phyloP scores from a whole-genome alignment of 306 rosid species.

The Acmispon strigosus region DNA sequence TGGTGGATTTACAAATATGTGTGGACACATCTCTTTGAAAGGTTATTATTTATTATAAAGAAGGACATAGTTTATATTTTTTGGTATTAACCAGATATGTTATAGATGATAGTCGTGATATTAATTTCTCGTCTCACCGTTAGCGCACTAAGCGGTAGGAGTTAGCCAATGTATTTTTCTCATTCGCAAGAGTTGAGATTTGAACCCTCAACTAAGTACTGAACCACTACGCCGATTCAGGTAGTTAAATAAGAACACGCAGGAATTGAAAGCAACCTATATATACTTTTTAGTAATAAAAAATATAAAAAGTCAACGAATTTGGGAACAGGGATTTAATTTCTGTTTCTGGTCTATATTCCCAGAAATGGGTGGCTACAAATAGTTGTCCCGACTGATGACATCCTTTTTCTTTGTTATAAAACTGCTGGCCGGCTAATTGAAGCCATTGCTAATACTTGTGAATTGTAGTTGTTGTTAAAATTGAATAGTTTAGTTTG shows the following conservation, averaged over 20 bases:
- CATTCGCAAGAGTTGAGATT: too few relatives aligned
- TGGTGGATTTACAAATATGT: not conserved
- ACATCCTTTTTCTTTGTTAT: not conserved
- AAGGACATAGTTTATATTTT: too few relatives aligned
- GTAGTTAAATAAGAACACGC: too few relatives aligned
- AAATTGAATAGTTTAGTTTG: not conserved
- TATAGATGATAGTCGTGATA: too few relatives aligned
- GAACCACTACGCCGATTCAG: too few relatives aligned
- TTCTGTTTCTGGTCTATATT: not conserved
- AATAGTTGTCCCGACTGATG: constrained; percentile 1
- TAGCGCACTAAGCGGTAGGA: too few relatives aligned
- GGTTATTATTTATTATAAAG: not conserved
- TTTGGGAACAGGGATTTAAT: not conserved
- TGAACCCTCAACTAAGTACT: too few relatives aligned
- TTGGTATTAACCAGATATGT: too few relatives aligned
- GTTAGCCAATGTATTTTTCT: too few relatives aligned
- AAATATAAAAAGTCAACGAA: constrained; percentile 14
- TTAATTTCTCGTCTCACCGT: too few relatives aligned
- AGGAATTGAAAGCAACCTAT: not conserved
- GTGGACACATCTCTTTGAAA: not conserved
- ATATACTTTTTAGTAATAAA: not conserved
- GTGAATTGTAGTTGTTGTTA: not conserved
- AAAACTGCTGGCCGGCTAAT: constrained; percentile 38
- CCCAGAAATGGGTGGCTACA: constrained; percentile 25
- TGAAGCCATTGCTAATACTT: not conserved